Base-by-base conservation (phyloP, 106 monocot species). In the Narthecium ossifragum region DNA sequence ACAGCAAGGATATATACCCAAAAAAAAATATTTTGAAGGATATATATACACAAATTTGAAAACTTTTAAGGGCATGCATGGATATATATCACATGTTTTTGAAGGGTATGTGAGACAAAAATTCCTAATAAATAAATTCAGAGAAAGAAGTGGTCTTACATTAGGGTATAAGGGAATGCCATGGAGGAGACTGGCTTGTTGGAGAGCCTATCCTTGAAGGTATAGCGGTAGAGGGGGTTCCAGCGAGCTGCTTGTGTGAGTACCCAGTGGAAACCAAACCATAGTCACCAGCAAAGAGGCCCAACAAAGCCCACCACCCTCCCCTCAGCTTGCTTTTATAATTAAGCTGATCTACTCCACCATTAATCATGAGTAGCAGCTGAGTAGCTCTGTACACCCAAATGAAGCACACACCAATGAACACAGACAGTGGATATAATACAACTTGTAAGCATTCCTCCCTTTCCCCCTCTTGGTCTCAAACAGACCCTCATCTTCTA, bases 251-350 rank as follows among this genome's bases (percentile, higher is more conserved):
- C 56, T 17, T 66, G 75, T 14, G 61, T 75, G 23, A 75, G 31
- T 12, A 80, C 32, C 80, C 80, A 80, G 62, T 75, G 71, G 29
- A 80, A 31, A 5, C 75, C 70, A 46, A 80, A 80, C 71, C 80
- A 80, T 21, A 75, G 30, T 80, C 80, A 11, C 71, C 75, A 0
- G 22, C 61, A 34, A 66, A 61, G 32, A 75, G 20, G 9, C 70
- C 70, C 1, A 75, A 23, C 80, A 75, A 80, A 14, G 57, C 51
- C 75, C 70, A 75, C 33, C 59, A 60, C 73, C 30, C 38, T 6
- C 26, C 5, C 8, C 43, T 57, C 12, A 37, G 32, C n/a, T 9
- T 37, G n/a, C n/a, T n/a, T n/a, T n/a, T n/a, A n/a, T n/a, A n/a
- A n/a, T n/a, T n/a, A n/a, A n/a, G n/a, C n/a, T n/a, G n/a, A n/a